Conservation (phyloP, 768 basidiomycete genomes). For the Auricularia heimuer region DNA sequence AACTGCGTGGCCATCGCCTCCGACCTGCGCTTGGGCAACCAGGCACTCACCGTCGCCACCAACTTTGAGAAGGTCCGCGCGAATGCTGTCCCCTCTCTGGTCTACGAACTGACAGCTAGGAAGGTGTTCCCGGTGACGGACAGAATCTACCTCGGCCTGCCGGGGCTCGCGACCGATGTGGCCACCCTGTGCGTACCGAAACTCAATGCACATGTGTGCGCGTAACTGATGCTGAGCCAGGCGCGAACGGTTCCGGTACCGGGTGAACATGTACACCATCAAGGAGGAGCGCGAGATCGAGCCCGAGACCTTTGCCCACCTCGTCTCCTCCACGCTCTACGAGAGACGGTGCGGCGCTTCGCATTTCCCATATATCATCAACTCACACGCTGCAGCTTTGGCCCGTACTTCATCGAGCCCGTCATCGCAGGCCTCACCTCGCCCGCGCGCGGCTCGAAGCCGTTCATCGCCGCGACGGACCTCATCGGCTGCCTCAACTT, state of each 20-base stretch:
- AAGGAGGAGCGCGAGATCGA: conserved; percentile 97
- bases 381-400: conserved; percentile 41
- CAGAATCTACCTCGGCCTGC: conserved; percentile 81
- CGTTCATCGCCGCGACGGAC: conserved; percentile 94
- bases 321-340: conserved; percentile 92
- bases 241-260: conserved; percentile 82
- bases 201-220: background rate
- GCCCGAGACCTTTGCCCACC: conserved; percentile 91
- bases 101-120: background rate
- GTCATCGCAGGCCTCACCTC: conserved; percentile 77
- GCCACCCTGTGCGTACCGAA: conserved; percentile 58
- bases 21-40: conserved; percentile 84
- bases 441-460: conserved; percentile 40
- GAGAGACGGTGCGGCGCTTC: conserved; percentile 51
- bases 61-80: conserved; percentile 84
- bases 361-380: conserved; percentile 1
- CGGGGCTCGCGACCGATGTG: conserved; percentile 90
- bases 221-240: conserved; percentile 30
- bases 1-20: conserved; percentile 98
- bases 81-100: background rate
- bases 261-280: conserved; percentile 98
- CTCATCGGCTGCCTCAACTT: conserved; percentile 89
- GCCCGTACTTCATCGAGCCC: conserved; percentile 93
- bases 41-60: conserved; percentile 74
- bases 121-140: conserved; percentile 94